A percentile compares a stretch with the other conserved stretches of the same genome.
Conservation (phyloP, 1,284 basidiomycete genomes). For the Cronartium quercuum region DNA sequence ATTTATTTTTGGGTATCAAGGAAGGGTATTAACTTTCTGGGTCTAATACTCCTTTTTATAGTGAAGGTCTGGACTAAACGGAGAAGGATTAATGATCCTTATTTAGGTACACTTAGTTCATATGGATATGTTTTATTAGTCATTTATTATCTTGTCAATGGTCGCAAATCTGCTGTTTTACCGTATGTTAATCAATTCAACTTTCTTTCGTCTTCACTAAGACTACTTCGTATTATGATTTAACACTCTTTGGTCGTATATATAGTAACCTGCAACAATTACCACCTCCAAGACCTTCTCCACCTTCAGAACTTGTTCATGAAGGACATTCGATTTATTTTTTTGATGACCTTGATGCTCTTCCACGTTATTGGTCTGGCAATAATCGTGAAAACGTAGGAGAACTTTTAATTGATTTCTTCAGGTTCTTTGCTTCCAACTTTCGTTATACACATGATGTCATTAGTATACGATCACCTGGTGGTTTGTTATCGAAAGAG, state of each 20-base stretch:
- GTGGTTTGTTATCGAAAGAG: constrained; percentile 78
- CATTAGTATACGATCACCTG: constrained; percentile 71
- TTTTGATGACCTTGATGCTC: constrained; percentile 90
- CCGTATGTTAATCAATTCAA: constrained; percentile 52
- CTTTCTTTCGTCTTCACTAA: constrained; percentile 65
- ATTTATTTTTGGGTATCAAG: neutral
- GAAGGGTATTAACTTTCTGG: neutral
- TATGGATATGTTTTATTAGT: constrained; percentile 97
- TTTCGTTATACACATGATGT: constrained; percentile 88
- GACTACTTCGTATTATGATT: too few species aligned
- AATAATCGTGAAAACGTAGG: constrained; percentile 86
- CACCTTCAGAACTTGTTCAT: constrained; percentile 69
- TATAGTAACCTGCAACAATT: constrained; percentile 49
- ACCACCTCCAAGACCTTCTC: constrained; percentile 45
- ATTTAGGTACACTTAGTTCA: constrained; percentile 89
- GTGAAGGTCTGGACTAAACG: constrained; percentile 99
- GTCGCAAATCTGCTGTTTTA: constrained; percentile 87
- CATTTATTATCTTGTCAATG: constrained; percentile 93
- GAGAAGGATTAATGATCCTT: constrained; percentile 96
- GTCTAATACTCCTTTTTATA: constrained; percentile 47
- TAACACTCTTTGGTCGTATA: neutral
- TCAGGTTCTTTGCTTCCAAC: constrained; percentile 89
- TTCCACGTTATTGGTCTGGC: constrained; percentile 87
- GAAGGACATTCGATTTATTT: constrained; percentile 65
- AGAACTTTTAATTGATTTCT: constrained; percentile 95